Evolutionary conservation across 2,329 filamentous ascomycete genomes (phyloP).

Genomic region (Neonectria punicea): DNA sequence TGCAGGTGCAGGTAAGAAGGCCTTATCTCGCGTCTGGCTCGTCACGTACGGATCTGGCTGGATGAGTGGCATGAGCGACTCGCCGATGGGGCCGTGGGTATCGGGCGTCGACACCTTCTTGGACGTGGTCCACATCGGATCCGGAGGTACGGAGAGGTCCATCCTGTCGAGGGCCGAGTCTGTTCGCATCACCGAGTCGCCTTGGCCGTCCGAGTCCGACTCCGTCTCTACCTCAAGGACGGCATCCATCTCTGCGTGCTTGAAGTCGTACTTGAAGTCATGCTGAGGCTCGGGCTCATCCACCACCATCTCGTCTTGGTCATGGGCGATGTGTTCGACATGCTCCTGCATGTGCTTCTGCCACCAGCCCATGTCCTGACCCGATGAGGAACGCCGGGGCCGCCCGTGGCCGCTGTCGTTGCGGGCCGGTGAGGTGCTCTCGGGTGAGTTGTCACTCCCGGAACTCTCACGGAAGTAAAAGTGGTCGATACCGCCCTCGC

Average conservation of each 20-base stretch:
- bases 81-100: constrained; percentile 39
- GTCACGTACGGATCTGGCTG: constrained; percentile 36
- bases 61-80: constrained; percentile 40
- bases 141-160: constrained; percentile 52
- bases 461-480: constrained; percentile 75
- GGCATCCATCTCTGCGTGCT: constrained; percentile 36
- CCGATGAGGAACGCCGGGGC: constrained; percentile 68
- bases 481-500: constrained; percentile 76
- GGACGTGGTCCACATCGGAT: constrained; percentile 55
- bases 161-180: constrained; percentile 57
- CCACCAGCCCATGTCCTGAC: constrained; percentile 76
- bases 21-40: constrained; percentile 36
- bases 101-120: constrained; percentile 46
- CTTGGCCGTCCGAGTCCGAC: constrained; percentile 26
- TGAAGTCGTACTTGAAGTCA: constrained; percentile 25
- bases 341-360: constrained; percentile 84
- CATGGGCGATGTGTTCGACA: constrained; percentile 70
- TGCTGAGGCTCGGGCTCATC: constrained; percentile 41
- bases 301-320: constrained; percentile 46
- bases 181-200: constrained; percentile 47
- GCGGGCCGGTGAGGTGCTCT: constrained; percentile 50
- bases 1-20: constrained; percentile 31
- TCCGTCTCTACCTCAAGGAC: constrained; percentile 35
- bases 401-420: constrained; percentile 38
- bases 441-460: constrained; percentile 61